Evolutionary conservation across 768 basidiomycete genomes (phyloP), one percentile per base, ranked within the genome.

Genomic region (Antrodiella citrinella): DNA sequence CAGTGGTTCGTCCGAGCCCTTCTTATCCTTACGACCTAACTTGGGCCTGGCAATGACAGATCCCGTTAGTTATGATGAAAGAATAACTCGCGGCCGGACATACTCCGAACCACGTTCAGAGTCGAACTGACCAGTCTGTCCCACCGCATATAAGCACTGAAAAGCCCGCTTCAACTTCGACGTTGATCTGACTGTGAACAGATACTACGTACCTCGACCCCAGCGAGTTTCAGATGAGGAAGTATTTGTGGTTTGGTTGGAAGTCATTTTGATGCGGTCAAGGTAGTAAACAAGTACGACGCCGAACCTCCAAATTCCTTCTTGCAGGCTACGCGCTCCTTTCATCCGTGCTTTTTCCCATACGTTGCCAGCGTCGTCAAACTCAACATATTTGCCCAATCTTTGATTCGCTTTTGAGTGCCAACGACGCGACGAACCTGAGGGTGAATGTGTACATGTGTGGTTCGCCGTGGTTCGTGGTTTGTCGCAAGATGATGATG

Each of bases 111-210:
- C 10, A 38, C 10, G n/a, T 18, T 50, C 49, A 44, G 49, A 21
- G 44, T 38, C 47, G 56, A 55, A 72, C 81, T 63, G 63, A 92
- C 90, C 91, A 92, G 68, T 90, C 86, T 20, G 86, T 90, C 47
- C 91, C 91, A 48, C 91, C 91, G 59, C 84, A 86, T 57, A 93
- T 82, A 56, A 91, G 67, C 38, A 91, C 91, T 94, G 54, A 5
- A 38, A 13, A 21, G 47, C 22, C 46, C 44, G 20, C 44, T 22
- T 15, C 2, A 9, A 9, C 20, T 23, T 50, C 20, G 47, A 41
- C 39, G 35, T 18, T 12, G 19, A 38, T 21, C 22, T 19, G 30
- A 35, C 30, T n/a, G 30, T 3, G 4, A 19, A 18, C 3, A 41
- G 18, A 42, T 9, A 26, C 21, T 15, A 30, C 46, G 35, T 40